Conservation (phyloP, 164 flowering plant species). For the Aristolochia contorta region DNA sequence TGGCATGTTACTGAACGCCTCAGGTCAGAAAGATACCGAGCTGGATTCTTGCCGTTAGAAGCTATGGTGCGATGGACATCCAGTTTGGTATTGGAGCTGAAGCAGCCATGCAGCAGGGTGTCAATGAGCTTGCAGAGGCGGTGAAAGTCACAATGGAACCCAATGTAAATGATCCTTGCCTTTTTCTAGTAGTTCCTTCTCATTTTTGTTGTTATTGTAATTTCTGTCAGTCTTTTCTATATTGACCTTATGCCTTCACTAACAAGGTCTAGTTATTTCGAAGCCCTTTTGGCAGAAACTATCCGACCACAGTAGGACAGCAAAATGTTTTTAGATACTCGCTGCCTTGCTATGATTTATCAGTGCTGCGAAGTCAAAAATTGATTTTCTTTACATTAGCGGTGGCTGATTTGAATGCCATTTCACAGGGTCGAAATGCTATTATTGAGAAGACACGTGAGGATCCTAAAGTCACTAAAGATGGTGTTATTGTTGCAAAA, state of each 20-base stretch:
- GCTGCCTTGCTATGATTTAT: too few species aligned
- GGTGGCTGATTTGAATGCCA: neutral
- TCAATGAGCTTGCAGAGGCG: slow-evolving; percentile 75
- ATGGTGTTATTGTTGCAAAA: slow-evolving; percentile 92
- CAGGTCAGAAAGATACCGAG: slow-evolving; percentile 28
- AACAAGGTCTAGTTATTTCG: neutral
- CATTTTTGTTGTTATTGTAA: neutral
- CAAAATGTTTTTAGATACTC: too few species aligned
- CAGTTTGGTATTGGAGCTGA: slow-evolving; percentile 65
- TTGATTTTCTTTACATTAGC: neutral
- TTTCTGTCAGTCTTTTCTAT: neutral
- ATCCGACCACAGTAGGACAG: too few species aligned
- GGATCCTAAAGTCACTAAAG: slow-evolving; percentile 78
- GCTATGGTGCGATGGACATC: slow-evolving; percentile 66
- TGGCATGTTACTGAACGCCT: neutral
- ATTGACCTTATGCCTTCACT: too few species aligned
- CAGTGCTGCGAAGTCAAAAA: neutral
- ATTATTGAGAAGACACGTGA: slow-evolving; percentile 55
- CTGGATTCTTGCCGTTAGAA: slow-evolving; percentile 31
- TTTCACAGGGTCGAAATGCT: slow-evolving; percentile 69
- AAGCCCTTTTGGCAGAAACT: too few species aligned
- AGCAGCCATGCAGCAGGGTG: slow-evolving; percentile 73
- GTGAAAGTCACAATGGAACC: slow-evolving; percentile 94
- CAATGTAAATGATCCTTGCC: slow-evolving; percentile 26
- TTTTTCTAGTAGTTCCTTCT: neutral